Conservation (phyloP, 441 rosid species). For the Gossypium trilobum region DNA sequence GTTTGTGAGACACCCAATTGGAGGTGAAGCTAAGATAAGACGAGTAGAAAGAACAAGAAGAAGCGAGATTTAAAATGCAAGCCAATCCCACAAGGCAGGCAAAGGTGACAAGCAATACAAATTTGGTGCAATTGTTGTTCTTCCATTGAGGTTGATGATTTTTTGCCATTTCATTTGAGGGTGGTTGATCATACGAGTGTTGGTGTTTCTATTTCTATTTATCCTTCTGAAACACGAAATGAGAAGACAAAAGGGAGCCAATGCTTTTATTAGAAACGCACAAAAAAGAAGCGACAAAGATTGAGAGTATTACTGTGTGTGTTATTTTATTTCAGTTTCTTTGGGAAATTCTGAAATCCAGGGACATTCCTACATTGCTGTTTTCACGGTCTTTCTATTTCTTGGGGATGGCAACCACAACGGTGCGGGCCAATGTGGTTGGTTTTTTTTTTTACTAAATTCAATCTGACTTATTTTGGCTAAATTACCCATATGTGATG, state of each 20-base stretch:
- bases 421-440: no score
- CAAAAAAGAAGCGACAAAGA: background rate
- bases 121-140: conserved; percentile 26
- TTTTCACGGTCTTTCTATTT: no score
- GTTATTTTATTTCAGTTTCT: no score
- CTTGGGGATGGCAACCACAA: no score
- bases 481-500: no score
- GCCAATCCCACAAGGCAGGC: conserved; percentile 32
- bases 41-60: conserved; percentile 32
- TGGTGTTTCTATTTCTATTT: background rate
- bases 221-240: background rate
- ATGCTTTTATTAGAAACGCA: background rate
- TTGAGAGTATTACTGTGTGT: background rate
- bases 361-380: background rate
- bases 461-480: no score
- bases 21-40: conserved; percentile 29
- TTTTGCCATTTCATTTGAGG: conserved; percentile 31
- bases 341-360: background rate
- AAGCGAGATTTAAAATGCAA: conserved; percentile 36
- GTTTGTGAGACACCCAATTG: conserved; percentile 29
- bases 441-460: no score
- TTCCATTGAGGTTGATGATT: conserved; percentile 20
- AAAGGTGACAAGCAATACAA: conserved; percentile 28
- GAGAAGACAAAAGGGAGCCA: background rate
- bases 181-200: conserved; percentile 1